Percentiles rank a stretch among this genome's conserved stretches.
phyloP scores from a whole-genome alignment of 805 yeast species.

The Saccharomycodes ludwigii region DNA sequence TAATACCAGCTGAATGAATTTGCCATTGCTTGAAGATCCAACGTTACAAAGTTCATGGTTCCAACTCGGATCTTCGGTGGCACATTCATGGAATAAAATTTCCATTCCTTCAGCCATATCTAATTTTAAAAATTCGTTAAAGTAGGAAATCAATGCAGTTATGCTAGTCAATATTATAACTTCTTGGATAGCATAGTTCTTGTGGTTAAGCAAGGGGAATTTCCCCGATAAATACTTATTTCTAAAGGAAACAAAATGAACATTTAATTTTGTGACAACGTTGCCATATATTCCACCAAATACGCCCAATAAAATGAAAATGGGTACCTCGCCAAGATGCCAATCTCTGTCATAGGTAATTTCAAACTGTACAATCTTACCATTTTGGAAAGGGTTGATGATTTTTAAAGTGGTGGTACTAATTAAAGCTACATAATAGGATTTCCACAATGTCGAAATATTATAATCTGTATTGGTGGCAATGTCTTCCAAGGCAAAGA shows the following conservation, averaged over 20 bases:
- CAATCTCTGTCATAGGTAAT: constrained; percentile 81
- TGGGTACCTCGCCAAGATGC: constrained; percentile 77
- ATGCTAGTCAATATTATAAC: constrained; percentile 52
- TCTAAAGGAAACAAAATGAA: constrained; percentile 65
- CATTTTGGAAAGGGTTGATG: constrained; percentile 86
- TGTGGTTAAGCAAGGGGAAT: too few species aligned
- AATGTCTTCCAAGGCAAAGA: constrained; percentile 87
- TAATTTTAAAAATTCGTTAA: constrained; percentile 63
- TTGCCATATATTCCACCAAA: constrained; percentile 92
- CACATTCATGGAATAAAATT: constrained; percentile 73
- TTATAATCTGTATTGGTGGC: constrained; percentile 52
- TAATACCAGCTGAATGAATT: constrained; percentile 27
- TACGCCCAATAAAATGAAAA: constrained; percentile 65
- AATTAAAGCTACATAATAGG: constrained; percentile 80
- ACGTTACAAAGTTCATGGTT: constrained; percentile 30
- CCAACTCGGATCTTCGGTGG: constrained; percentile 22
- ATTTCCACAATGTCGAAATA: constrained; percentile 75
- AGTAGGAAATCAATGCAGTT: constrained; percentile 70
- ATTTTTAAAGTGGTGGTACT: constrained; percentile 74
- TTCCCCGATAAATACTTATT: constrained; percentile 45
- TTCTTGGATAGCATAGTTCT: constrained; percentile 52
- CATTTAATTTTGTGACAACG: constrained; percentile 60
- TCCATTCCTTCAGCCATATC: constrained; percentile 98
- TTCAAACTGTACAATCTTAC: constrained; percentile 86
- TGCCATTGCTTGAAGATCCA: constrained; percentile 19